These are phyloP conservation scores for Lagenaria siceraria DNA, from an alignment of 306 rosid genomes.

Conservation along the genomic window DNA sequence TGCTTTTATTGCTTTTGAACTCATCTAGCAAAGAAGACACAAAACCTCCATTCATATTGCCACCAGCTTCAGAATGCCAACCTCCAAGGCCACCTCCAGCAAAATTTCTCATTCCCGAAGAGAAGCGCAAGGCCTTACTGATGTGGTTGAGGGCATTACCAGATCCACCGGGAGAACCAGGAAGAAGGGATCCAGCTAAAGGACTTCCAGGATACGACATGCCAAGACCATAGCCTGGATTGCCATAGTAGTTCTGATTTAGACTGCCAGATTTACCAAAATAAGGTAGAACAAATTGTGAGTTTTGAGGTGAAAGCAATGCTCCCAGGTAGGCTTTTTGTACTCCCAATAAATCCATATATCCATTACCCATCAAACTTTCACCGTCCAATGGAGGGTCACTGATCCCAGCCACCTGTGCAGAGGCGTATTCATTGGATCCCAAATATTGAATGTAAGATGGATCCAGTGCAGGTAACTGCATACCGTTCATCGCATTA, in stretches of 20 bases:
- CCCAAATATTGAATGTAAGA: slow-evolving; percentile 71
- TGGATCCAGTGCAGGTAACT: slow-evolving; percentile 68
- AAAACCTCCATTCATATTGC: slow-evolving; percentile 58
- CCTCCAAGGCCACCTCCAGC: slow-evolving; percentile 62
- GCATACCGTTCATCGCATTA: slow-evolving; percentile 39
- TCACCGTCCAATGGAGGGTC: slow-evolving; percentile 58
- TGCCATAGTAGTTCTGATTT: slow-evolving; percentile 67
- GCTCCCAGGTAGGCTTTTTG: slow-evolving; percentile 81
- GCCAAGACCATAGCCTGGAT: slow-evolving; percentile 56
- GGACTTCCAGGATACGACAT: slow-evolving; percentile 82
- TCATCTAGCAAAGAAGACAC: slow-evolving; percentile 78
- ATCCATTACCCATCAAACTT: slow-evolving; percentile 40
- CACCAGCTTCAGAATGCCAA: slow-evolving; percentile 65
- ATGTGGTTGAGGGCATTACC: slow-evolving; percentile 73
- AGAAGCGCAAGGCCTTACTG: slow-evolving; percentile 58
- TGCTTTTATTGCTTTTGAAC: slow-evolving; percentile 77
- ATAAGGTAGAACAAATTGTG: slow-evolving; percentile 50
- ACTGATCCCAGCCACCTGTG: slow-evolving; percentile 56
- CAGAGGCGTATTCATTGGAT: slow-evolving; percentile 61
- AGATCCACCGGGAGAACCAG: slow-evolving; percentile 68
- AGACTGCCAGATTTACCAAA: slow-evolving; percentile 49
- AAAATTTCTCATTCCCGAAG: slow-evolving; percentile 79
- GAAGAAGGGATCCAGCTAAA: slow-evolving; percentile 44
- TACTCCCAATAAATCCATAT: slow-evolving; percentile 57
- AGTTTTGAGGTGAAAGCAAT: slow-evolving; percentile 56